Base-by-base conservation (phyloP, 202 grass and related monocot genomes). In the Setaria viridis region DNA sequence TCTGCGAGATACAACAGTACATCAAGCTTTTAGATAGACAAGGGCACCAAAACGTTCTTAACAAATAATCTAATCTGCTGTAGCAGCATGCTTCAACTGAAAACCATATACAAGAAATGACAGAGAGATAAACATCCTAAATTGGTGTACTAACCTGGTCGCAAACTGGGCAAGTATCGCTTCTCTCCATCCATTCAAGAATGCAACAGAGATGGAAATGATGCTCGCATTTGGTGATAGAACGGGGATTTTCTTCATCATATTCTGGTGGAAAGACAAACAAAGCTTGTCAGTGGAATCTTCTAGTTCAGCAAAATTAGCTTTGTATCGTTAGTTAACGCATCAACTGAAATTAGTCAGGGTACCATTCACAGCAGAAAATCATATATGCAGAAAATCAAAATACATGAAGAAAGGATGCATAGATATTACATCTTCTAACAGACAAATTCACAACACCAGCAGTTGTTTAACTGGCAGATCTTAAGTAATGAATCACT, bases 181-280 rank as follows among this genome's bases (percentile, higher is more conserved):
- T 94, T 56, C 96, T 67, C 79, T 99, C 96, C 93, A 95, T 92
- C 96, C 96, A 99, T 70, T 94, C 96, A 74, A 99, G 96, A 59
- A 99, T 91, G 80, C 93, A 95, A 64, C 86, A 93, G 0, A 99
- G 89, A 85, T 94, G 96, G 84, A 95, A 99, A 85, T 94, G 86
- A n/a, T 99, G 96, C 29, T 94, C 88, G 67, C 93, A 96, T 62
- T 89, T 95, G 35, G 90, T 94, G 37, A 94, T 46, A 57, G 91
- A 92, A 55, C 82, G 81, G 29, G 96, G 96, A 84, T 98, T 98
- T 81, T 94, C 96, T 88, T 84, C 80, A 66, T 92, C 90, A 88
- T 95, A 98, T 78, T 98, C 95, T 98, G 73, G 72, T 82, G 54
- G 87, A 85, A 77, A 72, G 56, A 64, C 47, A 85, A 56, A 74